Evolutionary conservation across 2,329 filamentous ascomycete genomes (phyloP), one percentile per base, ranked within the genome.

Genomic region (Lasiodiplodia citricola): DNA sequence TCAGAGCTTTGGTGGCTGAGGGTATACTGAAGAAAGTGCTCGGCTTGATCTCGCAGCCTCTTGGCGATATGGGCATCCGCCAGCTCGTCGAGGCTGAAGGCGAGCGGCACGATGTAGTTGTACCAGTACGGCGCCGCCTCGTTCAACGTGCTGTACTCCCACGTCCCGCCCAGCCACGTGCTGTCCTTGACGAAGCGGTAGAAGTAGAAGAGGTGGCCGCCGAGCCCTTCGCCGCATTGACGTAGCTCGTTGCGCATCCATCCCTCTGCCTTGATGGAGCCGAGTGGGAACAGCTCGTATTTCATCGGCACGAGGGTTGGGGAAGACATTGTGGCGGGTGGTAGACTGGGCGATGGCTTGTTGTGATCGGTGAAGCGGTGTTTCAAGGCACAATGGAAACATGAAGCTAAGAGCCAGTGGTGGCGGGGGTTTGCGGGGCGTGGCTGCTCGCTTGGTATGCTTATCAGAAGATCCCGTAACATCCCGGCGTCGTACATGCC

Each of bases 51-150:
- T 71, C 86, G 85, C 23, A 88, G 76, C n/a, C 16, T 31, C 4
- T 13, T 13, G 3, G 41, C 37, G 41, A 31, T 16, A 11, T 35
- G 23, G 7, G 18, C 41, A 5, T 63, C 58, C 5, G 82, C 75
- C 4, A 76, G 70, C 72, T 88, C 83, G 60, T 85, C 79, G 4
- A 86, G 74, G 0, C 76, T 76, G 70, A 85, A 88, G 1, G 87
- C 85, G 31, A 88, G 79, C 25, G 87, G 85, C 1, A 89, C 86
- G 1, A 88, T 78, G 10, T 82, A 84, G 71, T 88, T 88, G 73
- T 87, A 85, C 85, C 86, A 88, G 74, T 89, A 89, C 0, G 86
- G 85, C 41, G 83, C 81, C 2, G 82, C 84, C 76, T 89, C 87
- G 71, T 87, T 82, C 3, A 88, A 76, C 23, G 76, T 76, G 14